phyloP scores from a whole-genome alignment of 1,139 yeast genomes.

The Nakaseomyces nivariensis region DNA sequence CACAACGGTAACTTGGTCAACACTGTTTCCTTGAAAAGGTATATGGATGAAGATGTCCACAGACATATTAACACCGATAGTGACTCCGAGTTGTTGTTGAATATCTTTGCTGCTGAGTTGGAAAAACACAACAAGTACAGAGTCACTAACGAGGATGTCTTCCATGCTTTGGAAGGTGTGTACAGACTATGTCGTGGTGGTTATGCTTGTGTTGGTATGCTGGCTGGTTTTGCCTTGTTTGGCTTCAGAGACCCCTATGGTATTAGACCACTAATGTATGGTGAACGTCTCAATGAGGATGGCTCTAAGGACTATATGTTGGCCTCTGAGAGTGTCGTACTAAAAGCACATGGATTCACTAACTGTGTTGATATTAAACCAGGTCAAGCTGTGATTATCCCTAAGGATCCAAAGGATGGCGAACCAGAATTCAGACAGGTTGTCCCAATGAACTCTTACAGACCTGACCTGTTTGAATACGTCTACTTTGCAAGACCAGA shows the following conservation, averaged over 20 bases:
- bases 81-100: slow-evolving; percentile 82
- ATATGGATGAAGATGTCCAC: slow-evolving; percentile 87
- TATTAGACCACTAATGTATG: slow-evolving; percentile 80
- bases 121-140: slow-evolving; percentile 89
- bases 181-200: slow-evolving; percentile 82
- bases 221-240: slow-evolving; percentile 90
- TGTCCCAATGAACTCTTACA: slow-evolving; percentile 64
- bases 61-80: slow-evolving; percentile 96
- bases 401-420: slow-evolving; percentile 46
- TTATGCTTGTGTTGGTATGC: slow-evolving; percentile 87
- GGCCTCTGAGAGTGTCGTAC: slow-evolving; percentile 90
- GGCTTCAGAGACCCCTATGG: slow-evolving; percentile 98
- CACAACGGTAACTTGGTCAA: slow-evolving; percentile 95
- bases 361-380: slow-evolving; percentile 77
- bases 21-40: slow-evolving; percentile 62
- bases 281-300: slow-evolving; percentile 58
- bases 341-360: slow-evolving; percentile 84
- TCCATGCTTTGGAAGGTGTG: slow-evolving; percentile 76
- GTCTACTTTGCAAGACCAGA: slow-evolving; percentile 98
- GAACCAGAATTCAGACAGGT: slow-evolving; percentile 80
- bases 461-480: slow-evolving; percentile 95
- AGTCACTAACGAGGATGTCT: slow-evolving; percentile 83
- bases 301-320: slow-evolving; percentile 88
- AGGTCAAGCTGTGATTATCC: slow-evolving; percentile 93
- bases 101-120: slow-evolving; percentile 83